Evolutionary conservation across 106 monocot genomes (phyloP), one percentile per base, ranked within the genome.

Genomic region (Dendrobium catenatum): DNA sequence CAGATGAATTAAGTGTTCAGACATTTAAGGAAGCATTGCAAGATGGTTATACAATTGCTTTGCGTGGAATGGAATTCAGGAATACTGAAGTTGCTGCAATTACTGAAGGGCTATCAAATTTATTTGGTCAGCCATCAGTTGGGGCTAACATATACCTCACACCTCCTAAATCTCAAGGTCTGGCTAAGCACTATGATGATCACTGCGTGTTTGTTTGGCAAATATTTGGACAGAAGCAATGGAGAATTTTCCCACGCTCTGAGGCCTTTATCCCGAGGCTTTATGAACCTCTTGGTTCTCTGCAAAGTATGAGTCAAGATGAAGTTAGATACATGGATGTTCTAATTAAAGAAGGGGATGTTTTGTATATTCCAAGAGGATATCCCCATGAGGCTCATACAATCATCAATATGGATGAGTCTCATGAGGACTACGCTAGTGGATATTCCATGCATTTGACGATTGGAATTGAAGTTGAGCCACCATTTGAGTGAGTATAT

Each of bases 171-270:
- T 90, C 96, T 51, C 96, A 96, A 83, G 96, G 96, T 55, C 82
- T 96, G 66, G 85, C 90, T 55, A 74, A 73, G 43, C 96, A 96
- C 67, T 96, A 80, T 85, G 96, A 96, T 64, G 96, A 96, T 84
- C 96, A 96, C 84, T 96, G 93, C 79, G 93, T 96, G 64, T 88
- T 96, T 84, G 89, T 96, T 47, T 96, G 91, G 81, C 96, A 96
- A 77, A 72, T 96, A 40, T 56, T 76, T 79, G 96, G 96, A 24
- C 75, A 64, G 22, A 96, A 96, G 76, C 55, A 76, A 70, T 96
- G 96, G 96, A 83, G 26, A 33, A 72, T 92, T 24, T 85, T 80
- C 73, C 79, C 81, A 75, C 51, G 67, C 10, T 47, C 85, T 11
- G 80, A 66, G 10, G 41, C 77, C 11, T 43, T 90, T 77, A 77